Base-by-base conservation (phyloP, 805 yeast species). In the Maudiozyma bulderi region DNA sequence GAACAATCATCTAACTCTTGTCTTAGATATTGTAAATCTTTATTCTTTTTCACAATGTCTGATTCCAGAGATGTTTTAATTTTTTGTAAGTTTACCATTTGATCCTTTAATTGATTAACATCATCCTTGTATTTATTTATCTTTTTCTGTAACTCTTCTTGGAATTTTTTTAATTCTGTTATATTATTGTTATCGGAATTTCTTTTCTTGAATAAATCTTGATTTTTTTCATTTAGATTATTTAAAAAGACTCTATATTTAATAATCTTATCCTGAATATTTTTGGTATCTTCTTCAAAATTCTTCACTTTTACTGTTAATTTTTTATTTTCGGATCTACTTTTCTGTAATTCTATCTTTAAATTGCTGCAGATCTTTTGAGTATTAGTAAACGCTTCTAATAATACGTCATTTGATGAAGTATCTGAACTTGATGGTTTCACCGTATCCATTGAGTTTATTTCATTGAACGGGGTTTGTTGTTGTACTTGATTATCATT, bases 1-100 rank as follows among this genome's bases (percentile, higher is more conserved):
- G 76, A 67, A 28, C 70, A 62, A 48, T 73, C 73, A 57, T 74
- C 73, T 6, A 73, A 52, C 46, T 67, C 71, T 37, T 62, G 50
- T 49, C 64, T 68, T 34, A 72, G 53, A 30, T 60, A 57, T 14
- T 60, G 61, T 14, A 72, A 65, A 20, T 71, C 73, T 48, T 64
- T 67, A 30, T 52, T 52, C 52, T 59, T 64, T 51, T 47, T 58
- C 8, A 52, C 31, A 28, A 56, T 33, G 53, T 61, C 61, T 15
- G 53, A 46, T 32, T 54, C 59, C 3, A 47, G 33, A 3, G 47
- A 54, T 30, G 48, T 43, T 43, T 65, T 68, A 8, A 51, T 32
- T 20, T 56, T 58, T 34, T 61, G 60, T 8, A 64, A 51, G 8
- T 59, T 50, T 4, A 56, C 61, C 13, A 70, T 34, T n/a, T 54